Evolutionary conservation across 1,284 basidiomycete species (phyloP).

Genomic region (Erythrobasidium hasegawianum): DNA sequence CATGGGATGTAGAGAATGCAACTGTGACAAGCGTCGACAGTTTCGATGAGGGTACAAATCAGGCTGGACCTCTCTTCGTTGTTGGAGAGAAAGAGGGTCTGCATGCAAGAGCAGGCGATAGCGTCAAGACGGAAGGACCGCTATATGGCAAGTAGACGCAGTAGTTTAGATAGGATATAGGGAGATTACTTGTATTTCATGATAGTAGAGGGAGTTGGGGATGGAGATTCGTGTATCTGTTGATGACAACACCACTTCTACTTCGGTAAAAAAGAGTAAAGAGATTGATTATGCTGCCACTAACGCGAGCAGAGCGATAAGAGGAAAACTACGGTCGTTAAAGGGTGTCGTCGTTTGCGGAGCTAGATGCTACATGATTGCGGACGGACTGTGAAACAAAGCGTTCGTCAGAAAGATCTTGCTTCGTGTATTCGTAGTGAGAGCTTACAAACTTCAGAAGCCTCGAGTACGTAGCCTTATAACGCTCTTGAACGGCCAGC

Average conservation of each 20-base stretch:
- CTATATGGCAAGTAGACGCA: conserved; percentile 24
- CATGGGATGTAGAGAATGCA: conserved; percentile 13
- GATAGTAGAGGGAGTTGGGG: too few species aligned
- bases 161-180: too few species aligned
- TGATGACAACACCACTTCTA: neutral
- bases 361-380: conserved; percentile 3
- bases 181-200: too few species aligned
- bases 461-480: too few species aligned
- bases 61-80: conserved; percentile 16
- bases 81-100: neutral
- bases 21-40: conserved; percentile 6
- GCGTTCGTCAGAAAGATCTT: too few species aligned
- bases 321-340: neutral
- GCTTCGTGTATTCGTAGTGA: too few species aligned
- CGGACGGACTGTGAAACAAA: too few species aligned
- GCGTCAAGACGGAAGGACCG: conserved; percentile 5
- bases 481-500: conserved; percentile 10
- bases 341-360: conserved; percentile 3
- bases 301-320: too few species aligned
- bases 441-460: too few species aligned
- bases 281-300: too few species aligned
- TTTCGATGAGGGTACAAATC: conserved; percentile 1
- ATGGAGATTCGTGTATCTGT: neutral
- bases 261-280: too few species aligned
- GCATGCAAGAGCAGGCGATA: neutral